Evolutionary conservation across 208 protist species (phyloP).

Genomic region (Acanthamoeba triangularis): DNA sequence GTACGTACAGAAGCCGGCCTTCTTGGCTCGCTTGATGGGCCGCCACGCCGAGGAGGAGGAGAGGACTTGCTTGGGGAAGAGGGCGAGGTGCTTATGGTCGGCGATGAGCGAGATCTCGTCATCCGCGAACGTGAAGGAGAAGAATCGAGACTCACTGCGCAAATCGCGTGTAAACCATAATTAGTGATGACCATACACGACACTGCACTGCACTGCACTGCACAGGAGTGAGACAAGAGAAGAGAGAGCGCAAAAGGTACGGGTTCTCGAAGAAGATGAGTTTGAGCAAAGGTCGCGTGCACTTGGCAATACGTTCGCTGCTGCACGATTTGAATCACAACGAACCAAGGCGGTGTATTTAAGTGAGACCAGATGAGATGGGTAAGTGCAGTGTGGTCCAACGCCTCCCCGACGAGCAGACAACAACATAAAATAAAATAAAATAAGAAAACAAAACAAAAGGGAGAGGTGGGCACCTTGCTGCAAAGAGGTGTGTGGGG

Average conservation of each 20-base stretch:
- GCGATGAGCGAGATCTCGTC: constrained; percentile 74
- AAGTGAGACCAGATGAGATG: no score
- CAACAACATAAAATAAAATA: not conserved
- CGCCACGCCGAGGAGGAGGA: constrained; percentile 37
- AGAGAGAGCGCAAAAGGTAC: not conserved
- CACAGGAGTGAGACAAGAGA: not conserved
- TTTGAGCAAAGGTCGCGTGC: constrained; percentile 66
- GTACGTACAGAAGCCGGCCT: constrained; percentile 73
- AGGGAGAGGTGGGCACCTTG: not conserved
- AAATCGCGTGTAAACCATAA: no score
- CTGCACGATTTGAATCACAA: not conserved
- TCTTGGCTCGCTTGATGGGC: constrained; percentile 56
- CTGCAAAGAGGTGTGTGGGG: constrained; percentile 43
- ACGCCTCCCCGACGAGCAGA: not conserved
- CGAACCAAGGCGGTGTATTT: not conserved
- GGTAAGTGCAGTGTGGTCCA: not conserved
- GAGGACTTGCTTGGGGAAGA: constrained; percentile 23
- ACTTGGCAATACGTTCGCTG: constrained; percentile 55
- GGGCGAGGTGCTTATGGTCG: constrained; percentile 26
- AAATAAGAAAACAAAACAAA: not conserved
- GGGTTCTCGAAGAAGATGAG: constrained; percentile 72
- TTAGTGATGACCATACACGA: not conserved
- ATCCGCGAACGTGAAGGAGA: constrained; percentile 66
- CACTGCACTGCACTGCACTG: no score
- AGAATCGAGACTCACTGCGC: constrained; percentile 52